Percentiles rank a stretch among this genome's conserved stretches.
phyloP scores from a whole-genome alignment of 176 grass and related monocot species.

The Microstegium vimineum region DNA sequence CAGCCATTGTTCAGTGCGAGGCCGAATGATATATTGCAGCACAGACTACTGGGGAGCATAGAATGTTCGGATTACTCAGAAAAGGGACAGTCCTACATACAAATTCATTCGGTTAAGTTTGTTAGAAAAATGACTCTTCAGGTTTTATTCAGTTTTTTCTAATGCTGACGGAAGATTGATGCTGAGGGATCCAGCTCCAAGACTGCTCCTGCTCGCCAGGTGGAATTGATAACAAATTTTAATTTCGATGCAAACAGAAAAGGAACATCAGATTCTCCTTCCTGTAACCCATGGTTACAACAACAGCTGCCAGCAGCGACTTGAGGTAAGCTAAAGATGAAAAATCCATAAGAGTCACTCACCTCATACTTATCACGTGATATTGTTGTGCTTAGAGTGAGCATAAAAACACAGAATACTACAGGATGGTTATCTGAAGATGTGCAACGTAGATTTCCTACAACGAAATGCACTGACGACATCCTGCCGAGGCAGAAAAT shows the following conservation, averaged over 20 bases:
- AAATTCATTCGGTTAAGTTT: neutral
- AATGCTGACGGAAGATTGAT: neutral
- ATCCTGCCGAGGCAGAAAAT: constrained; percentile 2
- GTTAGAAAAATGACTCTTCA: neutral
- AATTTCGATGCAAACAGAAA: neutral
- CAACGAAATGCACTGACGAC: neutral
- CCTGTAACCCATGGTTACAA: neutral
- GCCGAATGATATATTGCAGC: neutral
- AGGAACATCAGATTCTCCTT: neutral
- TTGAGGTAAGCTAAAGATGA: neutral
- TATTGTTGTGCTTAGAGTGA: neutral
- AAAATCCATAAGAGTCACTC: neutral
- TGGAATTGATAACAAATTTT: neutral
- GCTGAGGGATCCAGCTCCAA: neutral
- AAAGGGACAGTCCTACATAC: neutral
- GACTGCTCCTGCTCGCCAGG: neutral
- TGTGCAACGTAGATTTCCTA: neutral
- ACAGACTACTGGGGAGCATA: neutral
- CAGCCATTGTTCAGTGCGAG: too few relatives aligned
- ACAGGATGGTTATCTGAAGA: neutral
- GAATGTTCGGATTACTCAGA: neutral
- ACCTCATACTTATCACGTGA: neutral
- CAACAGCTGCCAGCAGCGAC: neutral
- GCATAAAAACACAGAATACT: neutral
- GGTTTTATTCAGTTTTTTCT: neutral